These are phyloP conservation scores for Saccharum hybrid DNA, from an alignment of 202 grass and related monocot genomes.

Conservation along the genomic window DNA sequence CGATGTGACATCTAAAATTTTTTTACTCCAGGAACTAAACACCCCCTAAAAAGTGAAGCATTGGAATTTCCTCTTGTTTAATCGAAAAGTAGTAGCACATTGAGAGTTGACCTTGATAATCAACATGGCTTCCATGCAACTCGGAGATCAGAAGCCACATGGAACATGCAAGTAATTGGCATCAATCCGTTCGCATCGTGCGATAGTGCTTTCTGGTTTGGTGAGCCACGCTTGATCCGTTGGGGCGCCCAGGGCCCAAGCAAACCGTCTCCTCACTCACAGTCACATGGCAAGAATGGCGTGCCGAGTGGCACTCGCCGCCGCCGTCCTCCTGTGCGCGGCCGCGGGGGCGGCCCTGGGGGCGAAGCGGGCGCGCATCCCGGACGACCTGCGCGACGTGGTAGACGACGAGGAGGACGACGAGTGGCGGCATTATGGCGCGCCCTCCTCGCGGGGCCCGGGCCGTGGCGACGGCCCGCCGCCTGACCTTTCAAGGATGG, in stretches of 20 bases:
- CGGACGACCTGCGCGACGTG: constrained; percentile 88
- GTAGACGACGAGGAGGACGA: constrained; percentile 89
- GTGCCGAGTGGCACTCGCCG: constrained; percentile 28
- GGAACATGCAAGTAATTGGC: background rate
- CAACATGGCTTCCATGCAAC: background rate
- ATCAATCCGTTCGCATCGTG: constrained; percentile 25
- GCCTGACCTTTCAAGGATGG: constrained; percentile 74
- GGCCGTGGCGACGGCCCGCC: constrained; percentile 38
- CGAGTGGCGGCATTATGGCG: constrained; percentile 71
- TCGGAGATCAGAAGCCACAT: constrained; percentile 12
- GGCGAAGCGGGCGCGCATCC: constrained; percentile 60
- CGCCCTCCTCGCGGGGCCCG: background rate
- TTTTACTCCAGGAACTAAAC: no score
- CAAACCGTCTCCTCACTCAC: background rate
- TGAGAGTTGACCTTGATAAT: background rate
- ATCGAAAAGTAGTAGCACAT: background rate
- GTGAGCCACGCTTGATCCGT: constrained; percentile 33
- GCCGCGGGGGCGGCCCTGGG: constrained; percentile 38
- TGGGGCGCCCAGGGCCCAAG: background rate
- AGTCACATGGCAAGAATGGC: constrained; percentile 31
- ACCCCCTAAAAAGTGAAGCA: background rate
- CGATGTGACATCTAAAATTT: no score
- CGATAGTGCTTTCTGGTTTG: constrained; percentile 7
- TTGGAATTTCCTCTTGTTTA: background rate
- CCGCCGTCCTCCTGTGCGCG: constrained; percentile 32